These are phyloP conservation scores for Scutellaria galericulata DNA, from an alignment of 257 asterid genomes.

Conservation along the genomic window DNA sequence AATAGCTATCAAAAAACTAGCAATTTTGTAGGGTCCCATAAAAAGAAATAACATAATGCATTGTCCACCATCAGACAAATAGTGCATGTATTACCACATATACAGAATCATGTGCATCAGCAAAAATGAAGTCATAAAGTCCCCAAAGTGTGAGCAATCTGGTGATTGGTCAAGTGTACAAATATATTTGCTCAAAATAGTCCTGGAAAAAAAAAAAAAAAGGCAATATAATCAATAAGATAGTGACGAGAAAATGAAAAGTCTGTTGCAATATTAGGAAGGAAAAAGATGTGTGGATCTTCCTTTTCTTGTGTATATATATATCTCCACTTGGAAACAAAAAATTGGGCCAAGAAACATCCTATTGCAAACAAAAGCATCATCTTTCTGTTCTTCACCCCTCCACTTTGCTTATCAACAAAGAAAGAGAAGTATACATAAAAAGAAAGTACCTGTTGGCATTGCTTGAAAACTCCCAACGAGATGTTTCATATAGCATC, in stretches of 20 bases:
- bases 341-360: constrained; percentile 10
- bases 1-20: neutral
- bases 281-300: constrained; percentile 29
- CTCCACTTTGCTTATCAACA: neutral
- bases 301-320: constrained; percentile 31
- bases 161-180: constrained; percentile 41
- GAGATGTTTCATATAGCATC: constrained; percentile 40
- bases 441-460: constrained; percentile 15
- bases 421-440: constrained; percentile 21
- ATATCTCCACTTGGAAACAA: constrained; percentile 33
- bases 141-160: constrained; percentile 40
- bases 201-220: constrained; percentile 13
- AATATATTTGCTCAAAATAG: constrained; percentile 41
- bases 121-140: constrained; percentile 45
- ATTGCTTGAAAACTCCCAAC: constrained; percentile 1
- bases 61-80: constrained; percentile 36
- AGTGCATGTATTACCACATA: constrained; percentile 39
- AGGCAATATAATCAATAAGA: constrained; percentile 29
- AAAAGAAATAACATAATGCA: constrained; percentile 29
- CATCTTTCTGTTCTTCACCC: neutral
- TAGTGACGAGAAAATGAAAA: constrained; percentile 26
- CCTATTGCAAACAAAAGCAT: neutral
- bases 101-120: constrained; percentile 43
- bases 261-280: constrained; percentile 33
- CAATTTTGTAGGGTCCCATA: constrained; percentile 23